These are phyloP conservation scores for Diaporthe citrichinensis DNA, from an alignment of 2,329 filamentous ascomycete genomes.

Conservation along the genomic window DNA sequence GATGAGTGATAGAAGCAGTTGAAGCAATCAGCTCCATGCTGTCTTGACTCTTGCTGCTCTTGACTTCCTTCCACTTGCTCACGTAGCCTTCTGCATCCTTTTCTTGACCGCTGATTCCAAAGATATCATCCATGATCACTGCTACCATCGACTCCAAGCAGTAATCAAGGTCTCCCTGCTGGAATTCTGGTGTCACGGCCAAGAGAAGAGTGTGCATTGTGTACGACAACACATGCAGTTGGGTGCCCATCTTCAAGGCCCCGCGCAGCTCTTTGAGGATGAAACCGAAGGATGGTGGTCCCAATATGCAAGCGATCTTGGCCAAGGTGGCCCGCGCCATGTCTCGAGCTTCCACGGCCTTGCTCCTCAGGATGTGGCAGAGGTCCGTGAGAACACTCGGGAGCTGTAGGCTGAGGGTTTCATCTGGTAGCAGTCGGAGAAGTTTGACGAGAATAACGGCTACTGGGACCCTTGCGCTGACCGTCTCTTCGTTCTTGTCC, in stretches of 20 bases:
- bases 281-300: slow-evolving; percentile 88
- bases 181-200: slow-evolving; percentile 77
- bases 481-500: slow-evolving; percentile 93
- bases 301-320: slow-evolving; percentile 85
- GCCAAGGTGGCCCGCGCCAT: slow-evolving; percentile 90
- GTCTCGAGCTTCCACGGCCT: slow-evolving; percentile 89
- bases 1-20: slow-evolving; percentile 80
- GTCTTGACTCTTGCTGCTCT: slow-evolving; percentile 97
- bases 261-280: slow-evolving; percentile 91
- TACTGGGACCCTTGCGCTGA: slow-evolving; percentile 92
- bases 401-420: slow-evolving; percentile 80
- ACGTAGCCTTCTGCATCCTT: slow-evolving; percentile 97
- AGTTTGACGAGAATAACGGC: slow-evolving; percentile 92
- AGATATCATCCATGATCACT: slow-evolving; percentile 97
- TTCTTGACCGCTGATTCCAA: slow-evolving; percentile 91
- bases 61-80: slow-evolving; percentile 97
- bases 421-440: slow-evolving; percentile 81
- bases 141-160: slow-evolving; percentile 83
- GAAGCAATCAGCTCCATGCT: slow-evolving; percentile 94
- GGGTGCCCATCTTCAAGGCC: slow-evolving; percentile 87
- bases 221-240: slow-evolving; percentile 94
- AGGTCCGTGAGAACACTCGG: slow-evolving; percentile 91
- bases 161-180: slow-evolving; percentile 89
- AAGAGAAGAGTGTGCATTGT: slow-evolving; percentile 94
- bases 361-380: slow-evolving; percentile 91